phyloP scores from a whole-genome alignment of 2,329 filamentous ascomycete species.

The Aschersonia sp. region DNA sequence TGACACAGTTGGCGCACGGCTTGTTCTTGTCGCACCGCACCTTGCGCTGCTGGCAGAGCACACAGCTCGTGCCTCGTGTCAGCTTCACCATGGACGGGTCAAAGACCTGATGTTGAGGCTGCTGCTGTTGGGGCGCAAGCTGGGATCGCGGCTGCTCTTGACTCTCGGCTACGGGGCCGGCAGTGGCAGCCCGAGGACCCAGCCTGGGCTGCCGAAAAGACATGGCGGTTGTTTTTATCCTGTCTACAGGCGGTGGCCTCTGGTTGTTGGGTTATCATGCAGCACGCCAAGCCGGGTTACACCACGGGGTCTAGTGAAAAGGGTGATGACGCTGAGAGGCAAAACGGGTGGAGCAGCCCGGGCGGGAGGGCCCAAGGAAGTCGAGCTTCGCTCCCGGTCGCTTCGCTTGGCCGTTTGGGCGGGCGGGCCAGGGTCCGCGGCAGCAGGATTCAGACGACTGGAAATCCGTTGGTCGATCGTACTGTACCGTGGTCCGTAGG shows the following conservation, averaged over 20 bases:
- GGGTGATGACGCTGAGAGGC: not conserved
- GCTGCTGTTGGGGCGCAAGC: constrained; percentile 1
- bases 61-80: constrained; percentile 48
- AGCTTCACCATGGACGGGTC: constrained; percentile 36
- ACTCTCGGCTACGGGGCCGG: not conserved
- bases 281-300: not conserved
- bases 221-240: constrained; percentile 1
- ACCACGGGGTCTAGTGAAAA: not conserved
- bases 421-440: not conserved
- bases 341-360: not conserved
- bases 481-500: not conserved
- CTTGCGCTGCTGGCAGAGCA: constrained; percentile 64
- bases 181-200: constrained; percentile 7
- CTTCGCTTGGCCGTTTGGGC: not conserved
- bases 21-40: constrained; percentile 60
- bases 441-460: not conserved
- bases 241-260: too few relatives aligned
- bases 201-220: constrained; percentile 1
- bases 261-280: too few relatives aligned
- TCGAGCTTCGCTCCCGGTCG: too few relatives aligned
- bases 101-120: constrained; percentile 5
- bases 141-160: constrained; percentile 5
- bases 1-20: constrained; percentile 57
- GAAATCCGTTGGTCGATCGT: too few relatives aligned
- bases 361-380: too few relatives aligned